Base-by-base conservation (phyloP, 257 asterid genomes). In the Scutellaria galericulata region DNA sequence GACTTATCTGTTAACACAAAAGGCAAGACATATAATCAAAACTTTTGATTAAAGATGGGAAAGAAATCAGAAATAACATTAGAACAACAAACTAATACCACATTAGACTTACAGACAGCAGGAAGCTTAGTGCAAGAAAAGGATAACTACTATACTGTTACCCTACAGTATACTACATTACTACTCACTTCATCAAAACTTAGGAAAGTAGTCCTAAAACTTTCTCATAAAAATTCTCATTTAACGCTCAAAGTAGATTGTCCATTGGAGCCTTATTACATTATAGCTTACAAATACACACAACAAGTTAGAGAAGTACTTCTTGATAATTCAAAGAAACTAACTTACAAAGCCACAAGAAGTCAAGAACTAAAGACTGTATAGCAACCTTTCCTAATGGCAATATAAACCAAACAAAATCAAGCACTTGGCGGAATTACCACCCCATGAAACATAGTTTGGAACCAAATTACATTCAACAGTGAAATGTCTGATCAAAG, bases 1-100 rank as follows among this genome's bases (percentile, higher is more conserved):
- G 86, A 64, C 78, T 85, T 85, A 79, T 79, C 93, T 87, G 65
- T 55, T 57, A 64, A 62, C 51, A 51, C 39, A 60, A 50, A 61
- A 6, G 20, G 13, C 3, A 48, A 48, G 37, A 64, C 53, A 78
- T 18, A 62, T 35, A 39, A 14, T 44, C 51, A 40, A 48, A 72
- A 27, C 53, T 44, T 39, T 40, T 9, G 5, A 31, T 66, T 2
- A 7, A 48, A 42, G 57, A 11, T 44, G 62, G 27, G 44, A 7
- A 42, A 71, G 22, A 31, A 3, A 63, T 7, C 64, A 72, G 13
- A 58, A 58, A 64, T 3, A 18, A 27, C 44, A 11, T 37, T 18
- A 40, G 6, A 27, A 11, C 22, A 70, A 10, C 46, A 40, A 67
- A 11, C 70, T 27, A 68, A 57, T 4, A 59, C 9, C 73, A 48